These are phyloP conservation scores for Malus asiatica DNA, from an alignment of 306 rosid genomes.

Conservation along the genomic window DNA sequence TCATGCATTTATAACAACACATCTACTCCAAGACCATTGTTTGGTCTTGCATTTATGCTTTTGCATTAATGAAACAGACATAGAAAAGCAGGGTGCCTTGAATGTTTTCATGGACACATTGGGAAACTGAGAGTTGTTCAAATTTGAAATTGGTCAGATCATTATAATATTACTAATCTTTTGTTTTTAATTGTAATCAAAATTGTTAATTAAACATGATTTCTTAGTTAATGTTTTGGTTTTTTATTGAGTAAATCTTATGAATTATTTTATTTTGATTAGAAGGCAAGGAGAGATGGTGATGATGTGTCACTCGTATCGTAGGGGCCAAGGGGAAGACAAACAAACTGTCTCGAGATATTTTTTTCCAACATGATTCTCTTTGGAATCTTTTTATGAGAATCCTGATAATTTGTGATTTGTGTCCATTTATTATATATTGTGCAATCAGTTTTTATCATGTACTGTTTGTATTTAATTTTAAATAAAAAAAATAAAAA, in stretches of 20 bases:
- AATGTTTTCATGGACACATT: slow-evolving; percentile 25
- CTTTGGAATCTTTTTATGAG: no score
- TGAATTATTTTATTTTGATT: background rate
- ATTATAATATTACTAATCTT: slow-evolving; percentile 27
- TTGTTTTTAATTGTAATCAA: background rate
- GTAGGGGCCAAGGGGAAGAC: background rate
- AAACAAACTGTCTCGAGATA: no score
- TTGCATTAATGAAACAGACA: slow-evolving; percentile 27
- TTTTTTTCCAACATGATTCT: no score
- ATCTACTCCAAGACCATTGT: slow-evolving; percentile 26
- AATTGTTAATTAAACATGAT: background rate
- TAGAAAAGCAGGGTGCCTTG: slow-evolving; percentile 16
- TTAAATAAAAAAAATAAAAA: no score
- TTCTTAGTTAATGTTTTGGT: background rate
- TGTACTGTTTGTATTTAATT: no score
- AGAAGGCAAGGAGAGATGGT: background rate
- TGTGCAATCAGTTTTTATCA: rapidly evolving
- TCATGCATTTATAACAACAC: slow-evolving; percentile 29
- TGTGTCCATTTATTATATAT: no score
- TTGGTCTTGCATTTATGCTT: slow-evolving; percentile 30
- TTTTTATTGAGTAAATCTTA: background rate
- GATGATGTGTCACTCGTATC: background rate
- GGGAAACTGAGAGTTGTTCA: slow-evolving; percentile 18
- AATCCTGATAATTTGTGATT: rapidly evolving
- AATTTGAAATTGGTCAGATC: slow-evolving; percentile 1